These are phyloP conservation scores for Aspergillus piperis DNA, from an alignment of 2,329 filamentous ascomycete genomes.

Conservation along the genomic window DNA sequence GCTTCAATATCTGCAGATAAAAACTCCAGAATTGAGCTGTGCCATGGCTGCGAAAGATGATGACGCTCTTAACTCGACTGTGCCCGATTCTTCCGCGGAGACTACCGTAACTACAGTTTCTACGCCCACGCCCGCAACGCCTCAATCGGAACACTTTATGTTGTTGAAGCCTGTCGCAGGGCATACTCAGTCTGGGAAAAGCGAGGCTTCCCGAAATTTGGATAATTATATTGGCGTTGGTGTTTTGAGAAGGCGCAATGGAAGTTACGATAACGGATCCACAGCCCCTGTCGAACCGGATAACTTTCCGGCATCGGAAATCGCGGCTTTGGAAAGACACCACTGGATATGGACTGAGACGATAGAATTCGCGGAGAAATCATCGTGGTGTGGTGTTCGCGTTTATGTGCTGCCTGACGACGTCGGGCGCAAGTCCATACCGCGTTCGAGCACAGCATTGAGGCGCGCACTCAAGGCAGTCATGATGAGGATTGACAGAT, in stretches of 20 bases:
- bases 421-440: slow-evolving; percentile 34
- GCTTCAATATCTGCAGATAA: not conserved
- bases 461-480: slow-evolving; percentile 41
- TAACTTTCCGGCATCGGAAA: slow-evolving; percentile 24
- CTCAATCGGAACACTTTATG: not conserved
- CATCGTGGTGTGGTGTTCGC: slow-evolving; percentile 27
- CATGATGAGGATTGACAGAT: slow-evolving; percentile 44
- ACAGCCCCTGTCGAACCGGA: not conserved
- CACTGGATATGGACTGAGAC: slow-evolving; percentile 38
- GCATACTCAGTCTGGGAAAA: slow-evolving; percentile 9
- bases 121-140: not conserved
- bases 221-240: slow-evolving; percentile 36
- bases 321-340: slow-evolving; percentile 33
- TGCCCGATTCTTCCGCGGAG: not conserved
- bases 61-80: not conserved
- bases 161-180: not conserved
- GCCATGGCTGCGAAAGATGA: not conserved
- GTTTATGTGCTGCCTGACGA: slow-evolving; percentile 47
- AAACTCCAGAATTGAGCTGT: not conserved
- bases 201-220: slow-evolving; percentile 15
- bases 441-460: slow-evolving; percentile 36
- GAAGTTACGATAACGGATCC: not conserved
- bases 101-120: not conserved
- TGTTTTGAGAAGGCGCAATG: slow-evolving; percentile 25
- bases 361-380: slow-evolving; percentile 18